Conservation (phyloP, 176 grass and related monocot genomes). For the Pharus latifolius region DNA sequence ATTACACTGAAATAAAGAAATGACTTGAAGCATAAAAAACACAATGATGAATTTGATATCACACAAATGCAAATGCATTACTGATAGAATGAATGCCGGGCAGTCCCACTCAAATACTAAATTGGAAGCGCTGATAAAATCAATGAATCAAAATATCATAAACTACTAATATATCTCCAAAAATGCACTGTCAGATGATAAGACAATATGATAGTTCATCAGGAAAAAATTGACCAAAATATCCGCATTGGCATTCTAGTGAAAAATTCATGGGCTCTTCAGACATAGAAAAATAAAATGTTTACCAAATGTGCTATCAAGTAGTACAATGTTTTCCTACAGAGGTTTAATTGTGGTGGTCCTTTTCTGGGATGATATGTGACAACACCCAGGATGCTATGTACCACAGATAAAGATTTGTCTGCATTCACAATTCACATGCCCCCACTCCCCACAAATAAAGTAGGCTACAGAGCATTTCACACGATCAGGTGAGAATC, state of each 20-base stretch:
- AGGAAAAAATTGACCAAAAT: too few species aligned
- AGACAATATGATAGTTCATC: background rate
- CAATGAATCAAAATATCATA: background rate
- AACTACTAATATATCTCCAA: background rate
- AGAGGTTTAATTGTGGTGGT: too few species aligned
- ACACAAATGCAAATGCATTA: background rate
- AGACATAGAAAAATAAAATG: too few species aligned
- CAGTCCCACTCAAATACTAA: background rate
- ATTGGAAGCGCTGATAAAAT: background rate
- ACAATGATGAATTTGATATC: background rate
- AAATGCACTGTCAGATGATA: background rate
- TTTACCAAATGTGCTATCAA: too few species aligned
- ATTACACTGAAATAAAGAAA: background rate
- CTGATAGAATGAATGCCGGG: background rate
- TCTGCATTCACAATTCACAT: background rate
- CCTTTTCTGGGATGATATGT: background rate
- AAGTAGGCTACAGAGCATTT: background rate
- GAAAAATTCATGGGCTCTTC: background rate
- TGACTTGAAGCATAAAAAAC: background rate
- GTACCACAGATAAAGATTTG: background rate
- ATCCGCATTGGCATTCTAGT: background rate
- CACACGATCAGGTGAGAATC: background rate
- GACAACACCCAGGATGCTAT: background rate
- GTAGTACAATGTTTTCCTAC: too few species aligned
- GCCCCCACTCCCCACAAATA: background rate